Percentiles rank a stretch among this genome's conserved stretches.
Conservation (phyloP, 169 alveolate genomes). For the Plasmodium malariae region DNA sequence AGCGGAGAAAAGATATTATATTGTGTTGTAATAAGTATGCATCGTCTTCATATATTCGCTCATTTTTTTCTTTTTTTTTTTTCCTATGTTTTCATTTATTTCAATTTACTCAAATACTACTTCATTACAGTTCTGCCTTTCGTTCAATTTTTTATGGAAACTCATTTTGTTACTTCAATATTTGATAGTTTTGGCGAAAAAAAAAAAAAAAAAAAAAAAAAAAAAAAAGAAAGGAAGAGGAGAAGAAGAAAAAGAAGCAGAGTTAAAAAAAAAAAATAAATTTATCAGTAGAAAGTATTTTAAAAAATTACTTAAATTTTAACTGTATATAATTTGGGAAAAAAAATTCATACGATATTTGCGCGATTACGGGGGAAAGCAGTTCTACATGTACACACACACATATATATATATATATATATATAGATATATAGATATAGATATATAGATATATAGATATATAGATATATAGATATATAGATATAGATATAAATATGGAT, state of each 20-base stretch:
- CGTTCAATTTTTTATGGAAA: constrained; percentile 8
- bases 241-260: too few species aligned
- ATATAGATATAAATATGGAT: too few species aligned
- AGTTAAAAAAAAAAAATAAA: too few species aligned
- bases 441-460: too few species aligned
- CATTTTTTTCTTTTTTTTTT: neutral
- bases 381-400: neutral
- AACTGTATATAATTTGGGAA: too few species aligned
- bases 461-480: too few species aligned
- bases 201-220: neutral
- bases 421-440: too few species aligned
- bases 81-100: neutral
- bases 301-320: too few species aligned
- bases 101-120: constrained; percentile 28
- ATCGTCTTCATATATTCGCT: neutral
- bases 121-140: constrained; percentile 14
- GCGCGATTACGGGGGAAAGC: neutral
- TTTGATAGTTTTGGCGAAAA: neutral
- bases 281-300: too few species aligned
- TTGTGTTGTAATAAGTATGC: neutral
- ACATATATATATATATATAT: neutral
- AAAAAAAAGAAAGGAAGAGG: neutral
- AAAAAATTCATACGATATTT: too few species aligned
- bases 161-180: constrained; percentile 33
- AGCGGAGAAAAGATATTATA: neutral